Base-by-base conservation (phyloP, 2,329 filamentous ascomycete species). In the Monilinia laxa region DNA sequence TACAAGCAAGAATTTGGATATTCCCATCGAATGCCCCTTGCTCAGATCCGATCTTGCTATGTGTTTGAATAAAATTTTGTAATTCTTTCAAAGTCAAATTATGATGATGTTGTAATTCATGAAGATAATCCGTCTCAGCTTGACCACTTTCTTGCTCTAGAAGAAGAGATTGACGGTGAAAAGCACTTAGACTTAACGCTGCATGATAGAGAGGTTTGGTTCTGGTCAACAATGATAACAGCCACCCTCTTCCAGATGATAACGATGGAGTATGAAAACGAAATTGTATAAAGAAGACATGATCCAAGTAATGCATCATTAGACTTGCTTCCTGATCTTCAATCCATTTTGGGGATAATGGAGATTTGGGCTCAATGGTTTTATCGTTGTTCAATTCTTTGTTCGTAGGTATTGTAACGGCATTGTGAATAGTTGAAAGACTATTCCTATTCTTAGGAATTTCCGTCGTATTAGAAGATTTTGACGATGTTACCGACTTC, bases 251-350 rank as follows among this genome's bases (percentile, higher is more conserved):
- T 10, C 86, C 86, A 23, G 84, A 82, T 2, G 84, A 78, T 18
- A 86, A 73, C 1, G 80, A 79, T 0, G 86, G 86, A 0, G 80
- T 81, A 74, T 88, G 88, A 73, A 87, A 86, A 4, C 86, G 86
- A 71, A 86, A 88, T 0, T 88, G 77, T 69, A 86, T 85, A 1
- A 86, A 85, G 68, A 88, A 84, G 23, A 87, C 80, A 69, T 85
- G 82, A 74, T 89, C 86, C 52, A 88, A 79, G 72, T 87, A 88
- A 66, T 85, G 80, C 81, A 86, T 85, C 68, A 84, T 76, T 49
- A 82, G 79, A 70, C 72, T 67, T 42, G 68, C 65, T 64, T 64
- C 62, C 56, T 64, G 62, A 20, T 64, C 62, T n/a, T 64, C 62
- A n/a, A 64, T 64, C 47, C 73, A 70, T 53, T 63, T 65, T 51